Evolutionary conservation across 1,284 basidiomycete species (phyloP).

Genomic region (Porogramme epimiltina): DNA sequence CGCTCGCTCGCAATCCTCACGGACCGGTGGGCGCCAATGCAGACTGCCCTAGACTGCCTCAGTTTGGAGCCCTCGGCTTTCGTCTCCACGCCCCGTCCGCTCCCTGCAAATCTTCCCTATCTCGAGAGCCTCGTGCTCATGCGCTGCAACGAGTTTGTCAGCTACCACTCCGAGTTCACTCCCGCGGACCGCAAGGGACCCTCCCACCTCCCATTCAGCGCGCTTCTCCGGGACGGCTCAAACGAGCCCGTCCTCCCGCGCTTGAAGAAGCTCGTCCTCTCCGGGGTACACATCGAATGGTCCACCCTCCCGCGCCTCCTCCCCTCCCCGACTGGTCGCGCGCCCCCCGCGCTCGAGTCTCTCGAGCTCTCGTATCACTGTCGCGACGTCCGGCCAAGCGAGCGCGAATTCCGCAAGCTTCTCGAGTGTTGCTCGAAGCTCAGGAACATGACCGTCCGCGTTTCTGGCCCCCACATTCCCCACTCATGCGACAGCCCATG

Average conservation of each 20-base stretch:
- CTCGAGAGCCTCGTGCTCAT: constrained; percentile 53
- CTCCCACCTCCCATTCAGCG: constrained; percentile 35
- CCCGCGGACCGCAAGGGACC: constrained; percentile 40
- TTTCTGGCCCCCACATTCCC: constrained; percentile 15
- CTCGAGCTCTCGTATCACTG: constrained; percentile 27
- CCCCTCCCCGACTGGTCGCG: not conserved
- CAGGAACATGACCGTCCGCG: constrained; percentile 15
- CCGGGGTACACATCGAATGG: constrained; percentile 28
- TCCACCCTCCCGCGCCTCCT: constrained; percentile 17
- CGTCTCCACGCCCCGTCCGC: constrained; percentile 6
- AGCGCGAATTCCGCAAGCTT: constrained; percentile 14
- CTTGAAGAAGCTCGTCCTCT: constrained; percentile 21
- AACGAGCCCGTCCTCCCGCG: constrained; percentile 14
- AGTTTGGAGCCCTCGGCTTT: constrained; percentile 26
- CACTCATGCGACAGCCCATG: not conserved
- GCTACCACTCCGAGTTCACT: constrained; percentile 45
- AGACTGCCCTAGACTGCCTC: constrained; percentile 44
- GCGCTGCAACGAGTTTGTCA: constrained; percentile 57
- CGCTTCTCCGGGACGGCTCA: constrained; percentile 8
- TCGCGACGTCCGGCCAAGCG: constrained; percentile 20
- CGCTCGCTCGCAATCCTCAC: constrained; percentile 52
- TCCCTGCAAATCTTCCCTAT: constrained; percentile 26
- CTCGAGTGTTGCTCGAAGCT: constrained; percentile 10
- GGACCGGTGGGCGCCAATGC: constrained; percentile 54
- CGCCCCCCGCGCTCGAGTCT: constrained; percentile 8